A percentile compares a stretch with the other conserved stretches of the same genome.
Evolutionary conservation across 2,329 filamentous ascomycete species (phyloP).

Genomic region (Pezicula carpinea): DNA sequence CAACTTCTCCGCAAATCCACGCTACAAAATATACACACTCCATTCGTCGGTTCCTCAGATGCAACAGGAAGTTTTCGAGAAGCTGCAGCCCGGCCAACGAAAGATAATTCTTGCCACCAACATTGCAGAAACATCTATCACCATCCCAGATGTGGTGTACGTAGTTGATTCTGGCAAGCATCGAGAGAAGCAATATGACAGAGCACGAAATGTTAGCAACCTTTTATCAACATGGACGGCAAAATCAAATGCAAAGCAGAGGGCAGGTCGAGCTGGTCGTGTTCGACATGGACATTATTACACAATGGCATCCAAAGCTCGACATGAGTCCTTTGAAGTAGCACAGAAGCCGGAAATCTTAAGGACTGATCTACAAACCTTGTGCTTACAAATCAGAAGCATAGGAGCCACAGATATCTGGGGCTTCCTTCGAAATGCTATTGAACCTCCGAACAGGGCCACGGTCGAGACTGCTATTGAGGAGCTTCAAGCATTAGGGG

Average conservation of each 20-base stretch:
- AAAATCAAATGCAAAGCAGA: slow-evolving; percentile 84
- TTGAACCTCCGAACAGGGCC: slow-evolving; percentile 76
- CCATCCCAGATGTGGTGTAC: slow-evolving; percentile 90
- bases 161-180: slow-evolving; percentile 93
- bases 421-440: slow-evolving; percentile 73
- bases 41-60: slow-evolving; percentile 83
- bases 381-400: slow-evolving; percentile 87
- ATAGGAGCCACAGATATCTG: slow-evolving; percentile 81
- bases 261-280: slow-evolving; percentile 86
- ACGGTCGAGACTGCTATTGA: slow-evolving; percentile 80
- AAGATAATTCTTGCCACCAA: slow-evolving; percentile 95
- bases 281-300: slow-evolving; percentile 87
- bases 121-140: slow-evolving; percentile 95
- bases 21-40: slow-evolving; percentile 79
- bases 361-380: slow-evolving; percentile 83
- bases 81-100: slow-evolving; percentile 68
- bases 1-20: slow-evolving; percentile 58
- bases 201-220: slow-evolving; percentile 81
- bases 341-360: slow-evolving; percentile 83
- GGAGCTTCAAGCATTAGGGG: slow-evolving; percentile 79
- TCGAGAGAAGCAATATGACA: slow-evolving; percentile 89
- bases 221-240: slow-evolving; percentile 93
- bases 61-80: slow-evolving; percentile 81
- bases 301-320: slow-evolving; percentile 85
- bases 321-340: slow-evolving; percentile 76